Evolutionary conservation across 768 basidiomycete species (phyloP), one percentile per base, ranked within the genome.

Genomic region (Kwoniella europaea): DNA sequence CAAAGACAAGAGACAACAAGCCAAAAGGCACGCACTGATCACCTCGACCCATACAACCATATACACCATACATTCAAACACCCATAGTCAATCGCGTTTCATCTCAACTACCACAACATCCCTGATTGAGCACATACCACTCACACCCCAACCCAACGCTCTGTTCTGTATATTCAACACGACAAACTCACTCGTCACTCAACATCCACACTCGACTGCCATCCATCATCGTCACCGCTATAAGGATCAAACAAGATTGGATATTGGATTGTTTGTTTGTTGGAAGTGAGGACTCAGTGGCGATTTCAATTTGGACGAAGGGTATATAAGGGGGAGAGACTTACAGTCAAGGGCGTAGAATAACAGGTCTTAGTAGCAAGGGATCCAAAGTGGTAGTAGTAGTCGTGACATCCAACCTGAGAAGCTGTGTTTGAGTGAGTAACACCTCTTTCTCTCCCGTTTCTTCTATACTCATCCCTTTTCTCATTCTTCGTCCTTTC

Each of bases 251-350:
- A 22, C 59, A 42, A 35, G 35, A 41, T 24, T 60, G 35, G 24
- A 35, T 24, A 22, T 24, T 20, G 59, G 15, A 60, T 60, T 24
- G 42, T 60, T 44, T 35, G 18, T 16, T n/a, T 60, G 15, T 29
- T 12, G 35, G 4, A 7, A 44, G 12, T 44, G 15, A 29, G 18
- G 9, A 41, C 10, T 35, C 59, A 35, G 29, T 58, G 24, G 22
- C 57, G 41, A 68, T 68, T 68, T 54, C 67, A 52, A 68, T 68
- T 44, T 62, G 67, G 67, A 62, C 67, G 59, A 68, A 67, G 63
- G 57, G 65, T 46, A 41, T 20, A 50, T n/a, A 35, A 24, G 10
- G 35, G 18, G 55, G 20, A 58, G 16, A 42, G 53, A 44, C 62
- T 10, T 54, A 43, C 57, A 58, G 10, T 27, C 2, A 27, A 13